A percentile compares a stretch with the other conserved stretches of the same genome.
phyloP scores from a whole-genome alignment of 495 filamentous ascomycete species.

The Apiosordaria backusii region DNA sequence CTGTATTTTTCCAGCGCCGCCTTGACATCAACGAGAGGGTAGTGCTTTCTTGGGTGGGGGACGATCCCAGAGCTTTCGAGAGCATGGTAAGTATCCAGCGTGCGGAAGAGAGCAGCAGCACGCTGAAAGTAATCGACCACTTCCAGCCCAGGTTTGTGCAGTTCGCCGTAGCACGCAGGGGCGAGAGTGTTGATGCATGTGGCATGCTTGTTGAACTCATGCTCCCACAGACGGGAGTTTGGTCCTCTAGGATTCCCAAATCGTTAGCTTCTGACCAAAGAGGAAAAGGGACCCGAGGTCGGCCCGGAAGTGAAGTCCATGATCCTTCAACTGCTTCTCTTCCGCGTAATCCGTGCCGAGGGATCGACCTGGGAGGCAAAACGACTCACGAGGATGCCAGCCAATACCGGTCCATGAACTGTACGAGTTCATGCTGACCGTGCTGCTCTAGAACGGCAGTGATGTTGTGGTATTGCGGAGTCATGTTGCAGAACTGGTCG shows the following conservation, averaged over 20 bases:
- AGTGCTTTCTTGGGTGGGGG: constrained; percentile 58
- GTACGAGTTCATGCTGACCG: constrained; percentile 58
- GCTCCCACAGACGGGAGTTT: constrained; percentile 71
- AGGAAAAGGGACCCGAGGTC: neutral
- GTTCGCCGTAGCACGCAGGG: constrained; percentile 63
- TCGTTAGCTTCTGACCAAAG: neutral
- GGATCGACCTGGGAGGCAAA: neutral
- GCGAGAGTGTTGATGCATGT: constrained; percentile 71
- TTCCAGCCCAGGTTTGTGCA: constrained; percentile 57
- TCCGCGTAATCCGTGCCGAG: neutral
- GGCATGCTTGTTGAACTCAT: constrained; percentile 87
- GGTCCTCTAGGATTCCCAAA: constrained; percentile 41
- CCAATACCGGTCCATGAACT: constrained; percentile 79
- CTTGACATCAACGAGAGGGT: constrained; percentile 61
- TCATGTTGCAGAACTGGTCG: constrained; percentile 66
- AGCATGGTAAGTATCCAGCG: constrained; percentile 52
- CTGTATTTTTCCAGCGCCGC: constrained; percentile 59
- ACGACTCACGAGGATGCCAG: constrained; percentile 45
- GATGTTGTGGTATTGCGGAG: constrained; percentile 68
- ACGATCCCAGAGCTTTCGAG: constrained; percentile 61
- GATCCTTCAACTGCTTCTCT: neutral
- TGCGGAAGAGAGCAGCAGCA: constrained; percentile 59
- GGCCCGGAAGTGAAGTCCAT: neutral
- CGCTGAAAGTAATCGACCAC: constrained; percentile 61
- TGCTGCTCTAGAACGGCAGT: constrained; percentile 59